Evolutionary conservation across 2,329 filamentous ascomycete species (phyloP), one percentile per base, ranked within the genome.

Genomic region (Oidium heveae): DNA sequence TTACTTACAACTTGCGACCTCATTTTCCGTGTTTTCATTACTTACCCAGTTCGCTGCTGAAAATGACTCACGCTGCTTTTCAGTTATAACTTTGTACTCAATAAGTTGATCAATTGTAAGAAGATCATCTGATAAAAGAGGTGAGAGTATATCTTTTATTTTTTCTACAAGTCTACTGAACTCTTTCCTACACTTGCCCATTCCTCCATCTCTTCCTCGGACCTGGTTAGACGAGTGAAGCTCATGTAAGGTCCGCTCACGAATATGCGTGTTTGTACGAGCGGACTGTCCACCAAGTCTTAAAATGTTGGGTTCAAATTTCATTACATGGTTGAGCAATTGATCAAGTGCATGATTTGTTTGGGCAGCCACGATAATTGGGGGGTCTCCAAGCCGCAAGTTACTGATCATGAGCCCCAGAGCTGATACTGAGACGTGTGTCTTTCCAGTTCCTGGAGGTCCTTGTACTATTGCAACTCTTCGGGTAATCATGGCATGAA

Each of bases 261-360:
- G 77, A 59, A 93, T 80, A 0, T 74, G 72, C 0, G 70, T 67
- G 57, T 84, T 80, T 5, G 58, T 57, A 50, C 59, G 61, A n/a
- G 60, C 60, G 16, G 55, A 60, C 53, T 63, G 55, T 8, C 63
- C 61, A 10, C 71, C 68, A 10, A 85, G 67, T 9, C 81, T 74
- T 52, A 82, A 68, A 56, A 87, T 79, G 0, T 76, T 72, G 0
- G 68, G 65, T 60, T 82, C 79, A 59, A 82, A 82, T 6, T 50
- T 46, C 12, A 60, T 34, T 16, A 66, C 57, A 47, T 65, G 61
- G 36, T 62, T 63, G 0, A 94, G 70, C 0, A 95, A 70, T 63
- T 94, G 87, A 60, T 95, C 87, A 0, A 94, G 69, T 0, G 87
- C 87, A 66, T 94, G 86, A 56, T 95, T 95, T 0, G 87, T 95